phyloP scores from a whole-genome alignment of 768 basidiomycete species.

The Suillus plorans region DNA sequence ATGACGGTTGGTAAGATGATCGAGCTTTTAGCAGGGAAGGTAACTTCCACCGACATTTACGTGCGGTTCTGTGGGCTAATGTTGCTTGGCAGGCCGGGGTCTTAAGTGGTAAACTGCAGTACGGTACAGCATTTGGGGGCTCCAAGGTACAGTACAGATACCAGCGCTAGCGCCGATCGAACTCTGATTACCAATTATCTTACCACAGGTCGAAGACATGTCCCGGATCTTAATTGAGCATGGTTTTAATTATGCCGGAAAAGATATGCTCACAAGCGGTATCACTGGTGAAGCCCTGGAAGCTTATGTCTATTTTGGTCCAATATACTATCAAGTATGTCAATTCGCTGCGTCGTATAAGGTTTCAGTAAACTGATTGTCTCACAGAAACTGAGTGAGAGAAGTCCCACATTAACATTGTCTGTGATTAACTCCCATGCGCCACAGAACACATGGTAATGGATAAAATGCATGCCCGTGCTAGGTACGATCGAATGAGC shows the following conservation, averaged over 20 bases:
- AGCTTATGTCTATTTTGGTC: slow-evolving; percentile 98
- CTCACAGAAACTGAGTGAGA: slow-evolving; percentile 87
- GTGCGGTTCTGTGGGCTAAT: not conserved
- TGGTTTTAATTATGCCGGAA: slow-evolving; percentile 97
- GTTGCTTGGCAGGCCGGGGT: slow-evolving; percentile 73
- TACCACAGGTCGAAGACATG: slow-evolving; percentile 89
- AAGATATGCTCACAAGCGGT: slow-evolving; percentile 97
- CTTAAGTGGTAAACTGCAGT: slow-evolving; percentile 83
- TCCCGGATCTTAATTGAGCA: slow-evolving; percentile 91
- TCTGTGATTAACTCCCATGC: slow-evolving; percentile 16
- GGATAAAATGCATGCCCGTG: slow-evolving; percentile 99
- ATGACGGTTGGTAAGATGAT: slow-evolving; percentile 99
- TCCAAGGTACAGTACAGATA: slow-evolving; percentile 64
- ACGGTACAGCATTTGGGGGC: slow-evolving; percentile 96
- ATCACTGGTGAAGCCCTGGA: slow-evolving; percentile 97
- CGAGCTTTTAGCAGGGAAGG: slow-evolving; percentile 94
- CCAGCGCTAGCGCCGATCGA: slow-evolving; percentile 3
- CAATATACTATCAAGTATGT: slow-evolving; percentile 93
- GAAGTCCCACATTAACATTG: slow-evolving; percentile 1
- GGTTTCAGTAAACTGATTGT: slow-evolving; percentile 6
- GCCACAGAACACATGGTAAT: slow-evolving; percentile 93
- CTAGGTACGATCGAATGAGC: slow-evolving; percentile 55
- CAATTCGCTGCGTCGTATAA: slow-evolving; percentile 7
- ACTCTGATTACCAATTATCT: slow-evolving; percentile 10
- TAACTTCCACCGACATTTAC: slow-evolving; percentile 22